Conservation (phyloP, 2,329 filamentous ascomycete species). For the Penicillium sp. region DNA sequence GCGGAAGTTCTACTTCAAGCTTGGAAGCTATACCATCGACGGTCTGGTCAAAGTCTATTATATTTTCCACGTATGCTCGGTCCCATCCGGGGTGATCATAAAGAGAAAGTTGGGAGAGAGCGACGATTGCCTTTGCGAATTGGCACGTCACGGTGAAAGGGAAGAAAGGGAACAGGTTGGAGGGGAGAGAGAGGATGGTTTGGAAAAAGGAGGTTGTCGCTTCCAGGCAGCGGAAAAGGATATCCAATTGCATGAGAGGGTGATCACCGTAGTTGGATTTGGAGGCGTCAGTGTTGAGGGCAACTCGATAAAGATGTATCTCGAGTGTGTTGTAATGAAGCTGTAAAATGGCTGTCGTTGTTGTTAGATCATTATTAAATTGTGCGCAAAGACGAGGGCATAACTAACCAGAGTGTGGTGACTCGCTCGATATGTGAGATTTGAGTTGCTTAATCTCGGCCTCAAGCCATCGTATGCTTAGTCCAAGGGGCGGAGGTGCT, state of each 20-base stretch:
- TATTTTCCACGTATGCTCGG: conserved; percentile 19
- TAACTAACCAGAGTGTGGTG: conserved; percentile 16
- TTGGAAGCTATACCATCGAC: conserved; percentile 19
- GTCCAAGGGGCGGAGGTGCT: conserved; percentile 18
- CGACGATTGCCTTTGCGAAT: conserved; percentile 46
- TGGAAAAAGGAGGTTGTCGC: conserved; percentile 53
- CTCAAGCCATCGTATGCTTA: conserved; percentile 46
- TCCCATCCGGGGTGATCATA: conserved; percentile 28
- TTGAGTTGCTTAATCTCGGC: conserved; percentile 39
- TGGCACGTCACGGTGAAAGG: conserved; percentile 49
- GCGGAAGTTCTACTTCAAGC: conserved; percentile 15
- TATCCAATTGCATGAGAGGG: conserved; percentile 47
- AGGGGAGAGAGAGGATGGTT: conserved; percentile 48
- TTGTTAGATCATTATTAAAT: not conserved
- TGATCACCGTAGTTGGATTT: conserved; percentile 36
- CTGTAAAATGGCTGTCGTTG: conserved; percentile 20
- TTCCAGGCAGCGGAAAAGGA: conserved; percentile 51
- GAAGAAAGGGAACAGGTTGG: conserved; percentile 45
- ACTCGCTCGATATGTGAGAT: conserved; percentile 2
- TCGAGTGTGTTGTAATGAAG: conserved; percentile 30
- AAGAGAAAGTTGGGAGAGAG: conserved; percentile 27
- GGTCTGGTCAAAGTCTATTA: conserved; percentile 20
- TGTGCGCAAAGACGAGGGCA: not conserved
- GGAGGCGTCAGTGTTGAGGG: conserved; percentile 38
- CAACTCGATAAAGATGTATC: conserved; percentile 26